Evolutionary conservation across 306 rosid genomes (phyloP).

Genomic region (Inga laurina): DNA sequence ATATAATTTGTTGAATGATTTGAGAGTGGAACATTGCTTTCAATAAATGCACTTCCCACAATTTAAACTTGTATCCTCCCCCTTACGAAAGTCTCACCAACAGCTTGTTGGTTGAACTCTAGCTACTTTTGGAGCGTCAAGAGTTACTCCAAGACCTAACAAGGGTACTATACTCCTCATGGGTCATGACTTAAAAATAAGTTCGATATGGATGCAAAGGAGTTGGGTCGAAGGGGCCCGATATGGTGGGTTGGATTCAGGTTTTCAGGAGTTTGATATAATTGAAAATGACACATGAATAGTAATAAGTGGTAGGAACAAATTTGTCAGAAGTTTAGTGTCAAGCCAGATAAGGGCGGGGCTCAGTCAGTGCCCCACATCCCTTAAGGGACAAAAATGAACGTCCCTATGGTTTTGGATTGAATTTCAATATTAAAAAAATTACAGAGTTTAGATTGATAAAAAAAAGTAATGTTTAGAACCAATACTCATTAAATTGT

Average conservation of each 20-base stretch:
- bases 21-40: too few species aligned
- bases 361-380: not conserved
- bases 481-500: not conserved
- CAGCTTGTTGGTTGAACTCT: too few species aligned
- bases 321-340: not conserved
- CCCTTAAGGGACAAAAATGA: not conserved
- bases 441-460: too few species aligned
- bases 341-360: not conserved
- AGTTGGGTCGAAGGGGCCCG: not conserved
- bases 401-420: not conserved
- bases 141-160: too few species aligned
- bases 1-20: too few species aligned
- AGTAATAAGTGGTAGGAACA: not conserved
- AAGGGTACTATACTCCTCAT: not conserved
- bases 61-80: too few species aligned
- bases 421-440: not conserved
- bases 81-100: too few species aligned
- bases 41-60: rapidly evolving
- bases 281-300: not conserved
- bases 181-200: not conserved
- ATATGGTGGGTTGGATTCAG: not conserved
- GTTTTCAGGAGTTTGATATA: not conserved
- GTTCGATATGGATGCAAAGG: not conserved
- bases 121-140: not conserved
- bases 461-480: too few species aligned